These are phyloP conservation scores for Rubroboletus satanas DNA, from an alignment of 768 basidiomycete species.

Conservation along the genomic window DNA sequence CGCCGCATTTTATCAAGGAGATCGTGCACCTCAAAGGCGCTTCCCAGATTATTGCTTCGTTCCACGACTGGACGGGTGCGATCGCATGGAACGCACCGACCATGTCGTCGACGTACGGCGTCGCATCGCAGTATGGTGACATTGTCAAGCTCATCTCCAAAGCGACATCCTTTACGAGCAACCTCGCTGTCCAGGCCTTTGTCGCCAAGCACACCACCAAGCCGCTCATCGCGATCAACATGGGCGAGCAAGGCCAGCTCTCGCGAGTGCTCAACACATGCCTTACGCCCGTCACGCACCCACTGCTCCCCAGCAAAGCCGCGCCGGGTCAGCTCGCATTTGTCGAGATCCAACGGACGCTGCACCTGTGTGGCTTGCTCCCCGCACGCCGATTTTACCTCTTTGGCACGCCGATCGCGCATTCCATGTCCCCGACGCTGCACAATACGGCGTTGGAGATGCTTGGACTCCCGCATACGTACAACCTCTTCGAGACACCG, in stretches of 20 bases:
- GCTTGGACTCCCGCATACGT: constrained; percentile 82
- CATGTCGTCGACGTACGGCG: constrained; percentile 65
- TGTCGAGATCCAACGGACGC: constrained; percentile 76
- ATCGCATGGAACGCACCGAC: constrained; percentile 73
- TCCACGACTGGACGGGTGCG: constrained; percentile 89
- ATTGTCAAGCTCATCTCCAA: constrained; percentile 92
- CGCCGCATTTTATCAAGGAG: constrained; percentile 55
- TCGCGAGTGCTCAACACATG: constrained; percentile 83
- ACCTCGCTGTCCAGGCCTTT: constrained; percentile 75
- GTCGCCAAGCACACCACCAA: constrained; percentile 56
- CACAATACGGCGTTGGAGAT: constrained; percentile 85
- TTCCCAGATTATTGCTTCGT: constrained; percentile 85
- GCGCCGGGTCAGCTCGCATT: constrained; percentile 94
- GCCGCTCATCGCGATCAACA: constrained; percentile 93
- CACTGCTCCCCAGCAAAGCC: constrained; percentile 76
- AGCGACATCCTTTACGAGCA: constrained; percentile 70
- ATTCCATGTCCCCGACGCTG: constrained; percentile 88
- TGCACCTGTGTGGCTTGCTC: constrained; percentile 76
- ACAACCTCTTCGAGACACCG: constrained; percentile 72
- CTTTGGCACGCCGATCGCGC: constrained; percentile 83
- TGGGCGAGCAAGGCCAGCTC: constrained; percentile 85
- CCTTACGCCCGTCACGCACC: constrained; percentile 89
- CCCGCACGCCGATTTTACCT: constrained; percentile 77
- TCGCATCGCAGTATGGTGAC: constrained; percentile 70
- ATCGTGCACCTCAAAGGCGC: constrained; percentile 60